Percentiles rank a stretch among this genome's conserved stretches.
These are phyloP conservation scores for Cryptosporidium sp. DNA, from an alignment of 169 alveolate genomes.

Conservation along the genomic window DNA sequence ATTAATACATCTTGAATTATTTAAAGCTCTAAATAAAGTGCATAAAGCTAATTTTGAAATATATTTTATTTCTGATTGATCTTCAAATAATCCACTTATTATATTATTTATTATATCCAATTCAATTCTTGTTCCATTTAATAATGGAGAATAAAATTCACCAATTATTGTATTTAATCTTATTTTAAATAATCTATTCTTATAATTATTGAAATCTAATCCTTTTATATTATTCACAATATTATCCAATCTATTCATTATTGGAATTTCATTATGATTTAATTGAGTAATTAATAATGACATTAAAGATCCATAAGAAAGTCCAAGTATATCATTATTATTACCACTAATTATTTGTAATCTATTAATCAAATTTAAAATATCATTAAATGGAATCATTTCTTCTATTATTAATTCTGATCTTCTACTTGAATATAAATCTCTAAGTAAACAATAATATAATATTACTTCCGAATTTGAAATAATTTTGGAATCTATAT, in stretches of 20 bases:
- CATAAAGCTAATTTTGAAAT: slow-evolving; percentile 47
- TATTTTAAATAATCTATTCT: slow-evolving; percentile 8
- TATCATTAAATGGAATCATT: neutral
- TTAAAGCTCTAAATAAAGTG: slow-evolving; percentile 30
- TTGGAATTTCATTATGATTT: neutral
- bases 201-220: neutral
- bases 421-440: slow-evolving; percentile 16
- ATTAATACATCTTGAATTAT: neutral
- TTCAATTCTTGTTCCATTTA: slow-evolving; percentile 4
- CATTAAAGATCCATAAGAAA: slow-evolving; percentile 55
- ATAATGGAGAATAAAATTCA: slow-evolving; percentile 30
- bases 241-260: neutral
- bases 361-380: slow-evolving; percentile 3
- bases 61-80: slow-evolving; percentile 32
- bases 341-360: slow-evolving; percentile 3
- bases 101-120: slow-evolving; percentile 31
- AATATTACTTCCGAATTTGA: slow-evolving; percentile 20
- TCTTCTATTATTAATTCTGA: slow-evolving; percentile 8
- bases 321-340: slow-evolving; percentile 12
- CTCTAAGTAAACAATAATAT: slow-evolving; percentile 53
- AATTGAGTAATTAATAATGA: slow-evolving; percentile 14
- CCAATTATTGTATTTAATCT: slow-evolving; percentile 60
- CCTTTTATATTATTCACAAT: neutral
- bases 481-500: neutral
- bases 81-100: slow-evolving; percentile 54